Percentiles rank a stretch among this genome's conserved stretches.
phyloP scores from a whole-genome alignment of 495 filamentous ascomycete genomes.

The Pseudoneurospora amorphoporcata region DNA sequence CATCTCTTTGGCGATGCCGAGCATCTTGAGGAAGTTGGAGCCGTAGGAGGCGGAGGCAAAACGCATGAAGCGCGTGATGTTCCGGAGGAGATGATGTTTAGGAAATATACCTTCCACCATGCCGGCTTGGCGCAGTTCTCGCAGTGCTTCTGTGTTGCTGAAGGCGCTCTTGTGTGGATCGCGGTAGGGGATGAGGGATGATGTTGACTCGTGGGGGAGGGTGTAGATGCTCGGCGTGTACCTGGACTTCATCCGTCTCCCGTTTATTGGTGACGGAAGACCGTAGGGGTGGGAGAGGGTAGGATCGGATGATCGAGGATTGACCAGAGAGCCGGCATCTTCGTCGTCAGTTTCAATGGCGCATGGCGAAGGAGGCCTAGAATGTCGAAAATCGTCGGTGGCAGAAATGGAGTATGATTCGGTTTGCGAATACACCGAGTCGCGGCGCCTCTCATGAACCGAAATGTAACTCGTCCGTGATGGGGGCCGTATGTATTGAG shows the following conservation, averaged over 20 bases:
- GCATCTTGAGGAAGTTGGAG: constrained; percentile 55
- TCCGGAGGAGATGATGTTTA: constrained; percentile 53
- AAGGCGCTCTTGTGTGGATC: constrained; percentile 42
- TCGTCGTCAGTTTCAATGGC: background rate
- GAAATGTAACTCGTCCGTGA: constrained; percentile 40
- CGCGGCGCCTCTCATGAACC: constrained; percentile 42
- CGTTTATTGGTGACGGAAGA: background rate
- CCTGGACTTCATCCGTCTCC: constrained; percentile 8
- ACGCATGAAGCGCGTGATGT: constrained; percentile 64
- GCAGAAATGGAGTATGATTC: constrained; percentile 50
- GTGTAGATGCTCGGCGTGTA: constrained; percentile 59
- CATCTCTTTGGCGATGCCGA: constrained; percentile 51
- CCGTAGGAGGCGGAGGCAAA: constrained; percentile 74
- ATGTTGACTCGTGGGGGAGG: constrained; percentile 53
- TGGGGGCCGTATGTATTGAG: constrained; percentile 16
- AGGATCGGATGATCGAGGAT: background rate
- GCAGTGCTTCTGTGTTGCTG: constrained; percentile 44
- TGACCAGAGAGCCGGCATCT: background rate
- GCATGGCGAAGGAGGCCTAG: constrained; percentile 4
- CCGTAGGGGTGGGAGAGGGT: background rate
- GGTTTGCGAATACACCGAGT: constrained; percentile 48
- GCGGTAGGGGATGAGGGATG: constrained; percentile 51
- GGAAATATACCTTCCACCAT: constrained; percentile 57
- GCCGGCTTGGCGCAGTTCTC: constrained; percentile 45
- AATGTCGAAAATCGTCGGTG: constrained; percentile 23